Evolutionary conservation across 371 early-diverging fungal genomes (phyloP), one percentile per base, ranked within the genome.

Genomic region (Umbelopsis sp.): DNA sequence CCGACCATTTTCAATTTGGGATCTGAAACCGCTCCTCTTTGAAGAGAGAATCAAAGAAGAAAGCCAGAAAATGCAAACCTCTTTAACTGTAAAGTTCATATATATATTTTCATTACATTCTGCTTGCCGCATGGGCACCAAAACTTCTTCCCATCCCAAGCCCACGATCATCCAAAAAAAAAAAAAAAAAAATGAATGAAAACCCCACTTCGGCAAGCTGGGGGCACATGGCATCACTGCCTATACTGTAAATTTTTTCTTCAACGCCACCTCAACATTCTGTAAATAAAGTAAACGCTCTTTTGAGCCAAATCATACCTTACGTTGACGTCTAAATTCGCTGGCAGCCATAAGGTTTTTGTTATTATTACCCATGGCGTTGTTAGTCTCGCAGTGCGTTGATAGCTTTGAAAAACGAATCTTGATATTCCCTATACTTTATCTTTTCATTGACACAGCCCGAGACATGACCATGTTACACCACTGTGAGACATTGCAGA

Each of bases 1-100:
- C 57, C 35, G 57, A 57, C 57, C 57, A 57, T 57, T 57, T 57
- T 57, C 57, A 57, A 57, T 57, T 57, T 35, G 57, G 57, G 1
- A 35, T 57, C 35, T 57, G 53, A 57, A 37, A 16, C 29, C 6
- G 7, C 35, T 29, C 11, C 20, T 29, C 52, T 29, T 11, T 22
- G 12, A 24, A 20, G 16, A 25, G 22, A 20, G 38, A 10, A 51
- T 4, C n/a, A 51, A 29, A 14, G 8, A 51, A 51, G 29, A 51
- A 22, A 18, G 2, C 25, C 24, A 12, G 20, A 25, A 14, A 29
- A 25, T 24, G 18, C 20, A 51, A 22, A 11, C 12, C 52, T 12
- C 7, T 12, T 51, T 6, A 22, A 12, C 6, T 24, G 52, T 12
- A 41, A 41, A 41, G 12, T 41, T 41, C 41, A 7, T 41, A 41